Evolutionary conservation across 306 rosid genomes (phyloP), one percentile per base, ranked within the genome.

Genomic region (Pterocarpus santalinus): DNA sequence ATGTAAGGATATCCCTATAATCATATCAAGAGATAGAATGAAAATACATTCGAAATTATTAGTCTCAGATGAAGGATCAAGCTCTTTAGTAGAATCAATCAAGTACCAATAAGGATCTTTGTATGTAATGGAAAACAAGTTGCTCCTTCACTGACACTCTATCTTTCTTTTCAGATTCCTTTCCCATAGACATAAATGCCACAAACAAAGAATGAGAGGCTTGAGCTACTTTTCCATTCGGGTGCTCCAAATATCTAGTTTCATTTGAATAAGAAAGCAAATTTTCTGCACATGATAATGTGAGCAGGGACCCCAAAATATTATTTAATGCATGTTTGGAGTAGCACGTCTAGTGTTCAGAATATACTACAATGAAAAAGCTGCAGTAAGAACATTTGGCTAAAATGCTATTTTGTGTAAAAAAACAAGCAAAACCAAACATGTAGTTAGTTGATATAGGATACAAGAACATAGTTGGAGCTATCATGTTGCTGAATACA

Each of bases 401-500:
- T 32, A 75, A 12, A 80, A 44, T 30, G 35, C 35, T n/a, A 28
- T 44, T 16, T 46, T 38, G 9, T 5, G 46, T 13, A 67, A 67
- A 39, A 39, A 8, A n/a, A 0, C 56, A 22, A 57, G 68, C 39
- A 39, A 53, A 70, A 79, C 13, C 55, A 61, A 47, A 35, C 30
- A 35, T 47, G 32, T 35, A 71, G 39, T 69, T 33, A 8, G 67
- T 84, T 68, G 75, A 73, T 43, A 66, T 35, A 90, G 99, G 99
- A 95, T 95, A 95, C 97, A 95, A 85, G 89, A 95, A 95, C 97
- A 90, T 89, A 67, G 90, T 89, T 53, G 99, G 89, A 64, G 88
- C 95, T 16, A 90, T 87, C 67, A 78, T 76, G 81, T 87, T 84
- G 61, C 88, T 80, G 71, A 93, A 90, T 43, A 88, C 84, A 78